Base-by-base conservation (phyloP, 768 basidiomycete species). In the Dioszegia crocea region DNA sequence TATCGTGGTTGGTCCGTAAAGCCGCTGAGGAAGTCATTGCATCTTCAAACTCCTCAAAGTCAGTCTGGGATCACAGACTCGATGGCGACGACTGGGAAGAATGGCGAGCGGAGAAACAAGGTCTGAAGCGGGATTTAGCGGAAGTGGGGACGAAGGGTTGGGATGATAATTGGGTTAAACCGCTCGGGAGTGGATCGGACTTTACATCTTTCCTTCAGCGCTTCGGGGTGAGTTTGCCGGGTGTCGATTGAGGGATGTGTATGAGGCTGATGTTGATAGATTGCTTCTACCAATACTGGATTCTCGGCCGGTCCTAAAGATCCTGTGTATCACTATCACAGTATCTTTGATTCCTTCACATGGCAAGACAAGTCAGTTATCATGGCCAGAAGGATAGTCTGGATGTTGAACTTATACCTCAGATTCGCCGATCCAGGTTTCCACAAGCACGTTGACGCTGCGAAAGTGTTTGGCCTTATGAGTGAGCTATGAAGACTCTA, bases 171-270 rank as follows among this genome's bases (percentile, higher is more conserved):
- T 23, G 41, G 23, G 49, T 62, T n/a, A n/a, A 17, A 21, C 31
- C 63, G 3, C 47, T 64, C n/a, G 63, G 77, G 23, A 88, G 86
- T 51, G 90, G 90, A 24, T 90, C 88, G 58, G 94, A 97, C 76
- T 97, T 82, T 65, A 96, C 93, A 0, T 87, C 90, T 10, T 96
- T 97, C 79, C 78, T 98, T 67, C 90, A 97, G 75, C 81, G 85
- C 40, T 80, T 85, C 51, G 87, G 87, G 1, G 83, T 88, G 41
- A 62, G 66, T 44, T 41, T 12, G 14, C 19, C 24, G 21, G 17
- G 14, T 39, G 4, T 49, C 31, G 4, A n/a, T 31, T 30, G 16
- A 21, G 16, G 33, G n/a, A 9, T 9, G 12, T 0, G 38, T 5
- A 0, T 2, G 10, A 23, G 36, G 41, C 31, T 46, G 38, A 56